Evolutionary conservation across 1,139 yeast species (phyloP), one percentile per base, ranked within the genome.

Genomic region (Blastobotrys aristatus): DNA sequence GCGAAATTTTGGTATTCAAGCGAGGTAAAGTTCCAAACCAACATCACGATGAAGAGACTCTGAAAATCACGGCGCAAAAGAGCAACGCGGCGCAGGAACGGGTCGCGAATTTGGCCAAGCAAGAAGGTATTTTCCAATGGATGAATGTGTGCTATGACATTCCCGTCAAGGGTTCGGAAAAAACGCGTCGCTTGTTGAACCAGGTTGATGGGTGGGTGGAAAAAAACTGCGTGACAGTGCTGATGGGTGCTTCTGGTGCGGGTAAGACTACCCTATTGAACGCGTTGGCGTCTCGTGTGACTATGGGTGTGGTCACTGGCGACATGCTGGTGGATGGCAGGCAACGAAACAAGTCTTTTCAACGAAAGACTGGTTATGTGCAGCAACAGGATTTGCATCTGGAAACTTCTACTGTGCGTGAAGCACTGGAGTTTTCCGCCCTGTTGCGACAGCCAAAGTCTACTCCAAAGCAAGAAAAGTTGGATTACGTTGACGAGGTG

Each of bases 211-310:
- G 86, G 40, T 81, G 72, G 63, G 79, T 78, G 55, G 72, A 75
- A 52, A 82, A 83, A 20, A 83, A 83, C 56, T 75, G 78, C 32
- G 67, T 76, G 68, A 75, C 79, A 43, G 80, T 80, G 18, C 61
- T 79, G 34, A 79, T 79, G 82, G 84, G 84, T 53, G 82, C 76
- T 54, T 78, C 83, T 24, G 84, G 84, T 58, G 83, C 98, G 8
- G 98, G 98, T 50, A 92, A 92, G 63, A 90, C 98, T 0, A 92
- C 98, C 0, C 68, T 92, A 39, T 70, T 92, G 50, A 98, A 92
- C 63, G 88, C 92, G 48, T 70, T 92, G 51, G 97, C 97, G 0
- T 84, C 83, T 43, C 90, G 90, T 62, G 79, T 82, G 59, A 92
- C 92, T 62, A 76, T 80, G 36, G 98, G 98, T 2, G 56, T 56